phyloP scores from a whole-genome alignment of 768 basidiomycete species.

The Kwoniella europaea region DNA sequence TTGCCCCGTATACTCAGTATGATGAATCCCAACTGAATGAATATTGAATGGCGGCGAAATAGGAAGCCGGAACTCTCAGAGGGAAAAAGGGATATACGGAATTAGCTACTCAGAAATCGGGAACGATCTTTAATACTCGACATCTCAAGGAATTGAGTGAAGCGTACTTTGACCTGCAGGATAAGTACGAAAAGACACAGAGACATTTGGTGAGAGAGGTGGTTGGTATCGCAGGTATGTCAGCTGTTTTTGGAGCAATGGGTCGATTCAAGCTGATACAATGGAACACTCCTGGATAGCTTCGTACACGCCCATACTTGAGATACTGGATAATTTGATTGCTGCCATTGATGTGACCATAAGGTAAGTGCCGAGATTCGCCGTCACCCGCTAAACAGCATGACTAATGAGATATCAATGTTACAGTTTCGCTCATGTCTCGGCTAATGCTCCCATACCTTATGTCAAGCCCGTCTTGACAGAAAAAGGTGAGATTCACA shows the following conservation, averaged over 20 bases:
- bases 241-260: no score
- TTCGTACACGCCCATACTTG: constrained; percentile 87
- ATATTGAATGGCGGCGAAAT: constrained; percentile 8
- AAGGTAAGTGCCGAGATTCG: constrained; percentile 64
- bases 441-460: constrained; percentile 79
- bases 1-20: constrained; percentile 17
- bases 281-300: constrained; percentile 63
- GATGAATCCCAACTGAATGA: neutral
- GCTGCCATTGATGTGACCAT: constrained; percentile 90
- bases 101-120: constrained; percentile 80
- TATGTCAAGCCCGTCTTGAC: constrained; percentile 84
- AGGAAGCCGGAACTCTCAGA: constrained; percentile 80
- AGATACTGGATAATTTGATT: constrained; percentile 77
- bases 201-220: constrained; percentile 86
- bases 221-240: constrained; percentile 84
- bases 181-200: constrained; percentile 76
- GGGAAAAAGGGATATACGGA: constrained; percentile 76
- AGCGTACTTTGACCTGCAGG: constrained; percentile 71
- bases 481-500: constrained; percentile 68
- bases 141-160: constrained; percentile 72
- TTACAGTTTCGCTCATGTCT: constrained; percentile 85
- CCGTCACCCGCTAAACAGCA: no score
- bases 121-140: constrained; percentile 85
- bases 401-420: neutral
- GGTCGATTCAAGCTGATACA: neutral